Evolutionary conservation across 2,329 filamentous ascomycete genomes (phyloP).

Genomic region (Cladosporium colombiae): DNA sequence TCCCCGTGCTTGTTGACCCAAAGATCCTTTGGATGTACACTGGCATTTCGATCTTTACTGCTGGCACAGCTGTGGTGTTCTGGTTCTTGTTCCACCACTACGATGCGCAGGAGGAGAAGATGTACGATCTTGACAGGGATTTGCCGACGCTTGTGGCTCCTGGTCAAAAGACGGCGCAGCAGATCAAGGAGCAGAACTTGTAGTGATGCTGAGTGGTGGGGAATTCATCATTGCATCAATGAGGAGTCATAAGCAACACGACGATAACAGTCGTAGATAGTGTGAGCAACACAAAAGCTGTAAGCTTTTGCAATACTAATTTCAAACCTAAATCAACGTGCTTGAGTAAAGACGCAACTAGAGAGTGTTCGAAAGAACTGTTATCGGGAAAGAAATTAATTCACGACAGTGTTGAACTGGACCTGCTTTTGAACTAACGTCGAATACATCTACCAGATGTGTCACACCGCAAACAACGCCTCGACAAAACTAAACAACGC

Average conservation of each 20-base stretch:
- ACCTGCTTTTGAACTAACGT: background rate
- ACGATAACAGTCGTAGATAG: background rate
- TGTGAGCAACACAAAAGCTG: background rate
- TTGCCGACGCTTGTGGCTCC: constrained; percentile 5
- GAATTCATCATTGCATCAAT: background rate
- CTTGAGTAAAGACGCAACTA: background rate
- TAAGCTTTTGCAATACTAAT: background rate
- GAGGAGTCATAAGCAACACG: background rate
- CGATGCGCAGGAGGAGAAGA: constrained; percentile 51
- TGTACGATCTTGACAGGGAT: constrained; percentile 49
- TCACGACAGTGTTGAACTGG: background rate
- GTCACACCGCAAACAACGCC: background rate
- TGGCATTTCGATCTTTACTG: constrained; percentile 29
- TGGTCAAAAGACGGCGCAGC: constrained; percentile 8
- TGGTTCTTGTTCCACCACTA: constrained; percentile 41
- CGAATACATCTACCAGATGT: background rate
- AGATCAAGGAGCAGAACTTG: constrained; percentile 10
- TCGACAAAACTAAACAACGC: background rate
- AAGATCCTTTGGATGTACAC: constrained; percentile 63
- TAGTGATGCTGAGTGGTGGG: background rate
- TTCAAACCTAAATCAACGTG: background rate
- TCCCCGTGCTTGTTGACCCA: constrained; percentile 63
- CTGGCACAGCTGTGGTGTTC: constrained; percentile 31
- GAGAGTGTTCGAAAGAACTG: background rate
- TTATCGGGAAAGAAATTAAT: background rate